Base-by-base conservation (phyloP, 352 stramenopile species). In the Pythium phragmitis region DNA sequence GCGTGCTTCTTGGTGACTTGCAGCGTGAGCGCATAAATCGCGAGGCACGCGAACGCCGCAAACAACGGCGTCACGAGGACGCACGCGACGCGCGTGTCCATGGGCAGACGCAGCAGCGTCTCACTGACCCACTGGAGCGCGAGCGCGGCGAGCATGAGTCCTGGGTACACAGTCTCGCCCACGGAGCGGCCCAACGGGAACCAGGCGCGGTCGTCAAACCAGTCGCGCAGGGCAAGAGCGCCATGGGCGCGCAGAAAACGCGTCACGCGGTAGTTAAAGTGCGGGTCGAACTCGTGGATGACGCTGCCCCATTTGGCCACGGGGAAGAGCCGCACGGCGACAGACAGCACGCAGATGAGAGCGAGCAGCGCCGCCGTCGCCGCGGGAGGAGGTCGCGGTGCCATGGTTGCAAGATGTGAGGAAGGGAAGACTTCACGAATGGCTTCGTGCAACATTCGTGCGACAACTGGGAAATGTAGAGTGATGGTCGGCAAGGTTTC, bases 231-330 rank as follows among this genome's bases (percentile, higher is more conserved):
- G 53, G 96, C 92, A 43, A 96, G 81, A 34, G 85, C 77, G 33
- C 97, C 97, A 55, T 98, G 70, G 33, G 96, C 80, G 41, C 82
- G 77, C 14, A 99, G 79, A 51, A 97, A 96, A 79, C 99, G 98
- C 52, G 97, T 99, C 26, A 98, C 97, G 60, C 97, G 91, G 82
- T 97, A 99, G 75, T 99, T 99, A 76, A 99, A 99, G 70, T 99
- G 98, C 37, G 98, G 89, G 53, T 97, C 88, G 65, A 92, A 97
- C 75, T 97, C 89, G 53, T 97, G 87, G 69, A 97, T 98, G 43
- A 97, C 86, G 39, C 76, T 94, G 39, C 96, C 92, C 82, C 93
- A 98, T 30, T 87, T 65, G 30, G 94, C 92, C 34, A 98, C 87
- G 16, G 92, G 89, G 70, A 98, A 98, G 57, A 98, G 82, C 23